Evolutionary conservation across 352 stramenopile genomes (phyloP).

Genomic region (Lagenidium giganteum): DNA sequence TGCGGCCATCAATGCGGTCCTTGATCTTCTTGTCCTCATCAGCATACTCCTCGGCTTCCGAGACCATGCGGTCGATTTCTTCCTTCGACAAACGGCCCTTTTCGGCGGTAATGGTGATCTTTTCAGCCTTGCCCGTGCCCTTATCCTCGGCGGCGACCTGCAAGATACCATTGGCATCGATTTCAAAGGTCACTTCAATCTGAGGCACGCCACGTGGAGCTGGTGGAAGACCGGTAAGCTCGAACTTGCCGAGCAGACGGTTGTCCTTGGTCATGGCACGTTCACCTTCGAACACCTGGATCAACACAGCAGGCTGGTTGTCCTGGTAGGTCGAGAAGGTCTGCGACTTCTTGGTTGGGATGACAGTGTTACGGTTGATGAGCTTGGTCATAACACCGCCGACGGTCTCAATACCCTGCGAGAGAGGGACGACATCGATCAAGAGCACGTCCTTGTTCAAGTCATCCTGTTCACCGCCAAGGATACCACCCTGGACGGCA

Average conservation of each 20-base stretch:
- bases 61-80: conserved; percentile 99
- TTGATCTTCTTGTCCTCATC: conserved; percentile 98
- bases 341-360: conserved; percentile 98
- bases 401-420: conserved; percentile 98
- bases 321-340: conserved; percentile 99
- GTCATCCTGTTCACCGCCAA: conserved; percentile 92
- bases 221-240: conserved; percentile 97
- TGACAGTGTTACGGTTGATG: conserved; percentile 97
- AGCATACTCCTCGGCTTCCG: conserved; percentile 97
- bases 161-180: conserved; percentile 99
- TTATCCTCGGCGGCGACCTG: conserved; percentile 98
- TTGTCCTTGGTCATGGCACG: conserved; percentile 99
- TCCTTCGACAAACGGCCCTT: conserved; percentile 98
- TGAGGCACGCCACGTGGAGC: conserved; percentile 97
- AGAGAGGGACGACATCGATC: conserved; percentile 97
- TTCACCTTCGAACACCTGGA: conserved; percentile 98
- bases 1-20: conserved; percentile 95
- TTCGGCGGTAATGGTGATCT: conserved; percentile 99
- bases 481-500: conserved; percentile 94
- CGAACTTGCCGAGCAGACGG: conserved; percentile 98
- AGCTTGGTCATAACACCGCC: conserved; percentile 99
- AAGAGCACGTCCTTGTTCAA: conserved; percentile 93
- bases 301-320: conserved; percentile 92
- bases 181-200: conserved; percentile 99
- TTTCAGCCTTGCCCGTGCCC: conserved; percentile 96